Evolutionary conservation across 2,329 filamentous ascomycete genomes (phyloP).

Genomic region (Mollisia scopiformis): DNA sequence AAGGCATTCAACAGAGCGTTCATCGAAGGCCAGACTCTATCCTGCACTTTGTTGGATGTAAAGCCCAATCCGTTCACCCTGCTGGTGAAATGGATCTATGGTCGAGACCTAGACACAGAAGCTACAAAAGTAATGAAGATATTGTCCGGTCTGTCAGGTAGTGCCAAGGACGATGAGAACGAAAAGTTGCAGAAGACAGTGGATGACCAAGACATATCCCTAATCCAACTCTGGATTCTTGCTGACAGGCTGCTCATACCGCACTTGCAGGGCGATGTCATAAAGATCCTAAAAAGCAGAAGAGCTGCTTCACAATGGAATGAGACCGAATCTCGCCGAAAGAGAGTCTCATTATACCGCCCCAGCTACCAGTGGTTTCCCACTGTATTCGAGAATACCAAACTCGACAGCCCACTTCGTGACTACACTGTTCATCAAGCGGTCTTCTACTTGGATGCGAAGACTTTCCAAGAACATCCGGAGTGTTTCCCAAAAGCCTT

Average conservation of each 20-base stretch:
- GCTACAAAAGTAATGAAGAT: not conserved
- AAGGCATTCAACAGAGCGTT: constrained; percentile 3
- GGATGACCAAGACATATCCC: not conserved
- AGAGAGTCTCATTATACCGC: not conserved
- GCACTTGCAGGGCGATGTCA: not conserved
- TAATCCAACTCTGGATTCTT: constrained; percentile 1
- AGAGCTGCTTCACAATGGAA: not conserved
- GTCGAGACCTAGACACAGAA: not conserved
- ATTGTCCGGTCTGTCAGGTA: not conserved
- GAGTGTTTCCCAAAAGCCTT: not conserved
- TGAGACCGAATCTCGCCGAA: not conserved
- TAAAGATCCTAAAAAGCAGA: not conserved
- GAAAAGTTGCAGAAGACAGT: not conserved
- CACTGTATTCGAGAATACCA: not conserved
- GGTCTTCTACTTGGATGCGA: not conserved
- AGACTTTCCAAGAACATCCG: not conserved
- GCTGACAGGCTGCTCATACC: constrained; percentile 1
- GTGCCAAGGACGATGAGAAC: not conserved
- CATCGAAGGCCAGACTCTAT: constrained; percentile 2
- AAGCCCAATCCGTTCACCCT: not conserved
- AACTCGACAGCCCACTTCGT: not conserved
- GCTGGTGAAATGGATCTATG: not conserved
- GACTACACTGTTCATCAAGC: not conserved
- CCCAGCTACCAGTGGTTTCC: not conserved
- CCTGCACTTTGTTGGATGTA: not conserved